These are phyloP conservation scores for Protomyces lactucae-debilis DNA, from an alignment of 1,139 yeast genomes.

Conservation along the genomic window DNA sequence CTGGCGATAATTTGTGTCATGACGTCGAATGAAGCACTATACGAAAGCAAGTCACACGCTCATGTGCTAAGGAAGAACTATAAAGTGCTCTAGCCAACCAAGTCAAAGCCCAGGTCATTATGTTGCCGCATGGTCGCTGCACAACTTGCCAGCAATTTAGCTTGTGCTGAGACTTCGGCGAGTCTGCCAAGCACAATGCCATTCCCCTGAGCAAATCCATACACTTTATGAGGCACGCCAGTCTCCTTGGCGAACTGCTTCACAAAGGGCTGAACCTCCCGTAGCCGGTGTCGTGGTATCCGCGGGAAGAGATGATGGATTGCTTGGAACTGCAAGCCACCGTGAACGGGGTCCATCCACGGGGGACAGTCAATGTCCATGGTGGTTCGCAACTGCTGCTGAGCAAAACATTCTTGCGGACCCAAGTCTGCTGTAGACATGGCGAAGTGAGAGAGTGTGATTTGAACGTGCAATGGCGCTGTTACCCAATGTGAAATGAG, in stretches of 20 bases:
- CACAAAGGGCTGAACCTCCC: conserved; percentile 68
- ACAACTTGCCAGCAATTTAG: conserved; percentile 65
- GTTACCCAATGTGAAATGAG: conserved; percentile 74
- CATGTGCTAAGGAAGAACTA: neutral
- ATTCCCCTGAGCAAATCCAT: conserved; percentile 79
- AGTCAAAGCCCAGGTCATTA: conserved; percentile 13
- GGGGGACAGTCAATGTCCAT: conserved; percentile 95
- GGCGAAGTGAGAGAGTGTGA: conserved; percentile 84
- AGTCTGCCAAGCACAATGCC: conserved; percentile 62
- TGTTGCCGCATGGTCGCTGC: conserved; percentile 40
- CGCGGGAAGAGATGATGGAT: conserved; percentile 88
- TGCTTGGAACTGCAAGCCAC: conserved; percentile 89
- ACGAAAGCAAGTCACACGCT: neutral
- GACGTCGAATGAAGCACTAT: neutral
- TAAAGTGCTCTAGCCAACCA: conserved; percentile 2
- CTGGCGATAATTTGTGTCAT: neutral
- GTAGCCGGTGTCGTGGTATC: conserved; percentile 77
- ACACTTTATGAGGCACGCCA: conserved; percentile 77
- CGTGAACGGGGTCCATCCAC: conserved; percentile 87
- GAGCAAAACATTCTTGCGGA: conserved; percentile 70
- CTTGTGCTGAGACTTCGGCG: conserved; percentile 75
- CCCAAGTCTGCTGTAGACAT: conserved; percentile 90
- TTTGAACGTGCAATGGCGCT: conserved; percentile 88
- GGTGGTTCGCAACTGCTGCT: conserved; percentile 79
- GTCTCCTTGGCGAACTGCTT: conserved; percentile 67